Evolutionary conservation across 176 grass and related monocot genomes (phyloP), one percentile per base, ranked within the genome.

Genomic region (Bonia amplexicaulis): DNA sequence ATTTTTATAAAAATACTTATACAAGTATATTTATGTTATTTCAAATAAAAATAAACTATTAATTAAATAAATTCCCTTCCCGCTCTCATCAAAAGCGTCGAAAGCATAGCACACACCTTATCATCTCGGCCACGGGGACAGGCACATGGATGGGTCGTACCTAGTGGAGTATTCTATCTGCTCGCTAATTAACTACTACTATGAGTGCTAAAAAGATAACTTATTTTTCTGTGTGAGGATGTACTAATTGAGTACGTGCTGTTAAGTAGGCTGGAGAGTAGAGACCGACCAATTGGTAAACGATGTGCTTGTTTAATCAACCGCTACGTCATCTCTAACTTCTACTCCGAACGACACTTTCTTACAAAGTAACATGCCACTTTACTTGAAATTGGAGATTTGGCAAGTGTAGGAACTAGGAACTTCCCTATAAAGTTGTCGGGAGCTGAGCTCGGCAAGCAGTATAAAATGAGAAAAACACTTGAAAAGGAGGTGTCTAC

Each of bases 341-440:
- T 52, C 26, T 20, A 39, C 64, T 19, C 42, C 55, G 23, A 41
- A 37, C 9, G 35, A 17, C 35, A 81, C n/a, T 45, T 53, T 7
- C 33, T 23, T 64, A 26, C 42, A 40, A 69, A 19, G 77, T 9
- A 69, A 77, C 54, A 55, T 77, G 77, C 54, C 37, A 13, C 78
- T 78, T 76, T 22, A 22, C 67, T 84, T 37, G 69, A 59, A 80
- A 57, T 23, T 29, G 44, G 82, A 9, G 68, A 22, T 11, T 84
- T 79, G 19, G 65, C 46, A 48, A 29, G 35, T 29, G 22, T 20
- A 35, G 16, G 37, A 66, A 51, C 57, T 20, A 35, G 16, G 37
- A 66, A 51, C 57, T 73, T 86, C 69, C 69, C 69, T 29, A n/a
- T 65, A 73, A 81, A 81, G 61, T 58, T 82, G 59, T 67, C 37